These are phyloP conservation scores for Hyaloperonospora brassicae DNA, from an alignment of 352 stramenopile genomes.

Conservation along the genomic window DNA sequence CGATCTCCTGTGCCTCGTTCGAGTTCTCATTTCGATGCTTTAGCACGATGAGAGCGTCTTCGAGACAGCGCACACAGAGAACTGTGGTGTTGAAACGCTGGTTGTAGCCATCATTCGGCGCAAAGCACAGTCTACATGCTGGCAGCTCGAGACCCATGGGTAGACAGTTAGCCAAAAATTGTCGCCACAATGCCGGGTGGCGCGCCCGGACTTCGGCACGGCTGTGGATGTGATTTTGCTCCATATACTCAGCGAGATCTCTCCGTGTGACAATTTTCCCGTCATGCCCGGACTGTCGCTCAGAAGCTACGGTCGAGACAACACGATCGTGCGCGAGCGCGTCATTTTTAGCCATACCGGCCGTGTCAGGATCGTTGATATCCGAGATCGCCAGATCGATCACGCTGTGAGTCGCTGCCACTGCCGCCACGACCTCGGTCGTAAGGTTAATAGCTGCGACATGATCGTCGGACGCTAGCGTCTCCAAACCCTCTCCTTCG, in stretches of 20 bases:
- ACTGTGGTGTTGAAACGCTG: slow-evolving; percentile 48
- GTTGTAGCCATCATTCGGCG: slow-evolving; percentile 33
- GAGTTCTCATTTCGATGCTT: slow-evolving; percentile 8
- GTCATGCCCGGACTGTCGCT: slow-evolving; percentile 6
- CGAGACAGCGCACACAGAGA: slow-evolving; percentile 39
- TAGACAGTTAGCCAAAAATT: slow-evolving; percentile 33
- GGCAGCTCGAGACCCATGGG: slow-evolving; percentile 12
- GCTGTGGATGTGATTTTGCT: slow-evolving; percentile 22
- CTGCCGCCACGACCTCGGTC: background rate
- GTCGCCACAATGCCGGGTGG: slow-evolving; percentile 35
- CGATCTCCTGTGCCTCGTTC: too few relatives aligned
- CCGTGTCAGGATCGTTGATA: background rate
- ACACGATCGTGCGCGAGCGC: slow-evolving; percentile 9
- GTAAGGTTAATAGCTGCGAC: background rate
- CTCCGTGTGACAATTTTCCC: slow-evolving; percentile 4
- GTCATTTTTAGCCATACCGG: slow-evolving; percentile 3
- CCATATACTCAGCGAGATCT: slow-evolving; percentile 32
- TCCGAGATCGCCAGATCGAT: background rate
- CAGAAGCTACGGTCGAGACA: slow-evolving; percentile 1
- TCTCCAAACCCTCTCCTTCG: slow-evolving; percentile 7
- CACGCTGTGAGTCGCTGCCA: background rate
- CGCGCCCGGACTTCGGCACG: slow-evolving; percentile 26
- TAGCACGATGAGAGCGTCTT: slow-evolving; percentile 19
- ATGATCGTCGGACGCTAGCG: background rate
- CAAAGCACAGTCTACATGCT: slow-evolving; percentile 33